Evolutionary conservation across 148 eudicot species (phyloP).

Genomic region (Rhododendron ovatum): DNA sequence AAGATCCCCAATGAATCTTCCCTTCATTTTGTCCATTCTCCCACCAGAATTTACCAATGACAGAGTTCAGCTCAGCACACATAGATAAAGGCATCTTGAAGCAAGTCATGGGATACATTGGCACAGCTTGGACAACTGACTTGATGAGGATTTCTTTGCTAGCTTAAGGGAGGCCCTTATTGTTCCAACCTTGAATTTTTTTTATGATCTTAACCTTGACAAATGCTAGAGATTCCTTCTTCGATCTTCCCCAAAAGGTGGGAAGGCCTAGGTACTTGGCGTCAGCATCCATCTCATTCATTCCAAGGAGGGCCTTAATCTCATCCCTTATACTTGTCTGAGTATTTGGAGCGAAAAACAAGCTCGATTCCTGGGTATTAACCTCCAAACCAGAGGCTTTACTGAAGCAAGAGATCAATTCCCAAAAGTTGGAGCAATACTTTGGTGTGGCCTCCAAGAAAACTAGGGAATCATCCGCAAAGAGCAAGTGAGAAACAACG

Average conservation of each 20-base stretch:
- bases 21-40: background rate
- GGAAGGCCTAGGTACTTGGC: background rate
- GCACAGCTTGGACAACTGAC: background rate
- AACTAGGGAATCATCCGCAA: too few species aligned
- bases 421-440: too few species aligned
- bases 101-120: background rate
- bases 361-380: too few species aligned
- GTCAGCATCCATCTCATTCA: too few species aligned
- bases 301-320: too few species aligned
- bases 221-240: background rate
- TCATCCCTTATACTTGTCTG: too few species aligned
- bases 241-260: background rate
- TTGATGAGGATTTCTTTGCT: background rate
- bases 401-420: too few species aligned
- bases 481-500: too few species aligned
- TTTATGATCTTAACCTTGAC: background rate
- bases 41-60: background rate
- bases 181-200: background rate
- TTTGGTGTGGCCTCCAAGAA: too few species aligned
- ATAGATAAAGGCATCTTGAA: background rate
- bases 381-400: too few species aligned
- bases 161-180: background rate
- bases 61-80: background rate
- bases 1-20: background rate
- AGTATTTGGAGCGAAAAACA: too few species aligned